Conservation (phyloP, 2,329 filamentous ascomycete species). For the Lachnellula cervina region DNA sequence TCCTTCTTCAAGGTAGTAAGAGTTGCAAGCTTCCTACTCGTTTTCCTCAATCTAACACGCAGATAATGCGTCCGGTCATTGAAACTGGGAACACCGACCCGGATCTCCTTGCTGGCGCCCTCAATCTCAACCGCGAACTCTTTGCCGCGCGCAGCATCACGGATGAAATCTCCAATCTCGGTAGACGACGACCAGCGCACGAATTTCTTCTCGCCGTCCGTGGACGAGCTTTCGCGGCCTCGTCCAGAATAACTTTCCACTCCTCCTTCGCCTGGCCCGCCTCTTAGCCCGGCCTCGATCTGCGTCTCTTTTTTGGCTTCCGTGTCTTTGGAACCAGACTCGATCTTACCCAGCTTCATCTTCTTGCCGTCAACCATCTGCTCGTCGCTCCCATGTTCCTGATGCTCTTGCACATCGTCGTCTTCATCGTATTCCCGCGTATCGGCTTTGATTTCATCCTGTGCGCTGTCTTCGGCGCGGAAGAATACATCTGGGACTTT, state of each 20-base stretch:
- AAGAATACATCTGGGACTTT: constrained; percentile 73
- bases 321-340: constrained; percentile 22
- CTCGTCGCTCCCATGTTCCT: constrained; percentile 42
- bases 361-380: constrained; percentile 43
- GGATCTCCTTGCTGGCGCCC: constrained; percentile 61
- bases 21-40: constrained; percentile 61
- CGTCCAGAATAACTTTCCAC: constrained; percentile 69
- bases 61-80: constrained; percentile 87
- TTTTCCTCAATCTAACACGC: constrained; percentile 68
- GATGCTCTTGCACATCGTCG: constrained; percentile 29
- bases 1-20: constrained; percentile 73
- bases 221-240: constrained; percentile 48
- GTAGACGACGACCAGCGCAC: constrained; percentile 86
- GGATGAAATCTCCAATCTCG: constrained; percentile 90
- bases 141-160: constrained; percentile 76
- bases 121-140: constrained; percentile 85
- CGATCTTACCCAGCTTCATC: constrained; percentile 34
- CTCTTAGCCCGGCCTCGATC: constrained; percentile 37
- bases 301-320: constrained; percentile 36
- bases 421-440: constrained; percentile 33
- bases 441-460: constrained; percentile 45
- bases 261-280: constrained; percentile 48
- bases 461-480: constrained; percentile 69
- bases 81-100: constrained; percentile 80
- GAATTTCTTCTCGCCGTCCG: constrained; percentile 47